Base-by-base conservation (phyloP, 345 rosid genomes). In the Anastatica hierochuntica region DNA sequence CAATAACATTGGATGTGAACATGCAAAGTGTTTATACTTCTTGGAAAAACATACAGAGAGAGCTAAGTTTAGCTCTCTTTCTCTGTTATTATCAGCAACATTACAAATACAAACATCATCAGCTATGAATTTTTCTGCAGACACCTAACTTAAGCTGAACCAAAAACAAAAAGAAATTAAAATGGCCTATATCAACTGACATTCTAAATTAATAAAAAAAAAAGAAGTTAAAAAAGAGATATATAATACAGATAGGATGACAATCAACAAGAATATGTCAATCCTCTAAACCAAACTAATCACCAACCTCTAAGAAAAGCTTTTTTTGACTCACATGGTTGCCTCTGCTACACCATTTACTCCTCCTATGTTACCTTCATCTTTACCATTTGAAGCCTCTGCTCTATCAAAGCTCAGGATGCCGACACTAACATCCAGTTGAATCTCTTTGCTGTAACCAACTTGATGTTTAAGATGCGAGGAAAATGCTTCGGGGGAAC, bases 401-500 rank as follows among this genome's bases (percentile, higher is more conserved):
- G 53, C 33, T 39, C 43, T 60, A 45, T 39, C 60, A 51, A 52
- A 59, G 36, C 48, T 58, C 41, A 58, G 46, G 41, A 50, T 16
- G 4, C 64, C 64, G 30, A 29, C 33, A 58, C 18, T 43, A 21
- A 20, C 71, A 58, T 66, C 53, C 38, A 45, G n/a, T 60, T 30
- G 60, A 59, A 46, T 38, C 44, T 59, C 71, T 58, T 53, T 66
- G 55, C 38, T 41, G 20, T 20, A 46, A n/a, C n/a, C n/a, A n/a
- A n/a, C n/a, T 46, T 67, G 66, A 50, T 60, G 62, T 56, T 39
- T 47, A 17, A 39, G 31, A 53, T 53, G 67, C 11, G 37, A 13
- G 48, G 77, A 42, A 50, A 85, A 85, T 26, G 90, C 86, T 52
- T 82, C 83, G 5, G 95, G 96, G 68, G 76, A 83, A 54, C 79